phyloP scores from a whole-genome alignment of 306 rosid genomes.

The Trifolium dubium region DNA sequence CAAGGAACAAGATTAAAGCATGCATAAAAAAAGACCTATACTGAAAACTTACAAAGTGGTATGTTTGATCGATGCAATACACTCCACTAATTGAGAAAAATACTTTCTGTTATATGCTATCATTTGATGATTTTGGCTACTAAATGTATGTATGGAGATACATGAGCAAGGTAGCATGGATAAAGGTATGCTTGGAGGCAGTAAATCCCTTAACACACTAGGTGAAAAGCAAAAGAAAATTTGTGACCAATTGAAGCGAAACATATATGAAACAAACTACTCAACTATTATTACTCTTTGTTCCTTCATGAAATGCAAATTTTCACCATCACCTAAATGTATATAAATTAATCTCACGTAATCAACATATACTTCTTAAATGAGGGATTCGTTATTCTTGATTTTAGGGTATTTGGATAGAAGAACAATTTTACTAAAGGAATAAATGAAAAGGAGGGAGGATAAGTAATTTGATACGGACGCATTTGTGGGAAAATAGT shows the following conservation, averaged over 20 bases:
- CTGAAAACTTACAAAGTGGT: constrained; percentile 12
- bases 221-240: background rate
- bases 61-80: background rate
- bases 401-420: background rate
- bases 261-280: background rate
- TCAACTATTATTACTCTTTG: background rate
- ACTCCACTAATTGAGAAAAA: background rate
- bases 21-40: background rate
- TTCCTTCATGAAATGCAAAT: background rate
- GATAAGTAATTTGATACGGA: background rate
- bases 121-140: background rate
- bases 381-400: background rate
- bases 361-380: background rate
- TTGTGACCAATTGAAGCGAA: background rate
- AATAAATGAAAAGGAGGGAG: background rate
- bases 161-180: background rate
- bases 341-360: background rate
- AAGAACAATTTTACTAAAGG: background rate
- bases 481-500: no score
- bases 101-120: background rate
- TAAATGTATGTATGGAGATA: background rate
- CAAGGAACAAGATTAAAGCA: constrained; percentile 5
- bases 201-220: background rate
- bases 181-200: background rate
- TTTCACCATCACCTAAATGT: background rate